A percentile compares a stretch with the other conserved stretches of the same genome.
These are phyloP conservation scores for Podosphaera xanthii DNA, from an alignment of 2,329 filamentous ascomycete genomes.

Conservation along the genomic window DNA sequence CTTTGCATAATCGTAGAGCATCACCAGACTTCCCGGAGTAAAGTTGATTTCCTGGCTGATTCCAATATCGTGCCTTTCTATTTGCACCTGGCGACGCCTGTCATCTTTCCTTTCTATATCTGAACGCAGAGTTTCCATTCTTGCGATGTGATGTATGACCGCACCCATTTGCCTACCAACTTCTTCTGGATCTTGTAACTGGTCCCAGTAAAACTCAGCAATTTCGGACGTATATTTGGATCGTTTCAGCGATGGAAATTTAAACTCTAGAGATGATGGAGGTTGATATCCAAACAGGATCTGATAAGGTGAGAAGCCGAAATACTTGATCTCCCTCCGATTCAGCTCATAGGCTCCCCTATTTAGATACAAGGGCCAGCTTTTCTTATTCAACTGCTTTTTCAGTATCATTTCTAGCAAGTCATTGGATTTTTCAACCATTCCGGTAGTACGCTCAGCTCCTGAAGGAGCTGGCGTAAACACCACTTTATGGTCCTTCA, in stretches of 20 bases:
- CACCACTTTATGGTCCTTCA: not conserved
- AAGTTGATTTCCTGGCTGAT: not conserved
- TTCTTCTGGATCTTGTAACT: not conserved
- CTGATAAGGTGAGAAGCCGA: not conserved
- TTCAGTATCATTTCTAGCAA: not conserved
- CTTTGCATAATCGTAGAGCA: not conserved
- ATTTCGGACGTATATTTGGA: not conserved
- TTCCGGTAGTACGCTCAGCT: not conserved
- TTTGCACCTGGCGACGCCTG: not conserved
- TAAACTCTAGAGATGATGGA: not conserved
- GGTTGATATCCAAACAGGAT: not conserved
- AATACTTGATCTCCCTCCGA: not conserved
- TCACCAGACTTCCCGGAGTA: not conserved
- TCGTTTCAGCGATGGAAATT: not conserved
- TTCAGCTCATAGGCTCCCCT: not conserved
- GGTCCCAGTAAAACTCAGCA: not conserved
- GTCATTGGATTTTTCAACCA: constrained; percentile 1
- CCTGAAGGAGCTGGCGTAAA: not conserved
- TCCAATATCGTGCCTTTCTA: not conserved
- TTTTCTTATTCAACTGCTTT: not conserved
- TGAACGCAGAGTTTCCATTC: not conserved
- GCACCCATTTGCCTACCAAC: not conserved
- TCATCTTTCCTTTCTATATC: not conserved
- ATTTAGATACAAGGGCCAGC: not conserved
- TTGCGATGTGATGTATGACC: not conserved